A percentile compares a stretch with the other conserved stretches of the same genome.
Conservation (phyloP, 495 filamentous ascomycete species). For the Hamigera avellanea region DNA sequence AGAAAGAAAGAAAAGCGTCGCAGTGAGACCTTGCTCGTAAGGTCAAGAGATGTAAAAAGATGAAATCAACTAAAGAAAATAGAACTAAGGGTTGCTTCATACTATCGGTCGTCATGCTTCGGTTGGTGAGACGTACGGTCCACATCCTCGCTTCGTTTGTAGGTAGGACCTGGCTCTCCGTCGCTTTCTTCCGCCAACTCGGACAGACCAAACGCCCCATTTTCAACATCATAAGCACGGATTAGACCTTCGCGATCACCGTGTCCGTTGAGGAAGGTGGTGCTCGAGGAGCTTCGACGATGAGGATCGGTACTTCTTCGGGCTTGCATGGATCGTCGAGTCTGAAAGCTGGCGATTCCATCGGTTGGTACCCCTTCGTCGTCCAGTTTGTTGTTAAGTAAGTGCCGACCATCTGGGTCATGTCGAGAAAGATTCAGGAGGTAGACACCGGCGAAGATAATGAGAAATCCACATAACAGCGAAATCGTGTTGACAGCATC, state of each 20-base stretch:
- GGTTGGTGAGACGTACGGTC: constrained; percentile 19
- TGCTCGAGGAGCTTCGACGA: constrained; percentile 44
- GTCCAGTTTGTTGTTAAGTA: constrained; percentile 49
- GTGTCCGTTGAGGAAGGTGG: constrained; percentile 36
- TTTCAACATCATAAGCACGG: constrained; percentile 68
- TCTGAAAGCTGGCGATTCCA: constrained; percentile 76
- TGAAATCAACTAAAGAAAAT: constrained; percentile 6
- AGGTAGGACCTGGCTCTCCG: constrained; percentile 35
- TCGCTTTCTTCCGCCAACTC: constrained; percentile 66
- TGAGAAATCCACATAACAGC: constrained; percentile 82
- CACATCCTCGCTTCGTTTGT: constrained; percentile 16
- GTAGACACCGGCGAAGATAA: constrained; percentile 96
- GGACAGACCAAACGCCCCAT: constrained; percentile 50
- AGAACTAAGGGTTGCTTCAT: constrained; percentile 9
- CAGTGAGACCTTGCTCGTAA: too few species aligned
- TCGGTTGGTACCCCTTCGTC: constrained; percentile 82
- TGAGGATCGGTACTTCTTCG: constrained; percentile 54
- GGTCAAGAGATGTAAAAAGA: too few species aligned
- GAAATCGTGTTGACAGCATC: constrained; percentile 90
- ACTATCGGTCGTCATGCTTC: constrained; percentile 32
- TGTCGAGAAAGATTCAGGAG: constrained; percentile 86
- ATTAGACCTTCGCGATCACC: constrained; percentile 71
- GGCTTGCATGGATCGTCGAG: constrained; percentile 84
- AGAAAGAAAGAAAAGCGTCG: constrained; percentile 3
- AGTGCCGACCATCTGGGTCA: constrained; percentile 69